These are phyloP conservation scores for Coemansia sp. DNA, from an alignment of 192 early-diverging fungal species.

Conservation along the genomic window DNA sequence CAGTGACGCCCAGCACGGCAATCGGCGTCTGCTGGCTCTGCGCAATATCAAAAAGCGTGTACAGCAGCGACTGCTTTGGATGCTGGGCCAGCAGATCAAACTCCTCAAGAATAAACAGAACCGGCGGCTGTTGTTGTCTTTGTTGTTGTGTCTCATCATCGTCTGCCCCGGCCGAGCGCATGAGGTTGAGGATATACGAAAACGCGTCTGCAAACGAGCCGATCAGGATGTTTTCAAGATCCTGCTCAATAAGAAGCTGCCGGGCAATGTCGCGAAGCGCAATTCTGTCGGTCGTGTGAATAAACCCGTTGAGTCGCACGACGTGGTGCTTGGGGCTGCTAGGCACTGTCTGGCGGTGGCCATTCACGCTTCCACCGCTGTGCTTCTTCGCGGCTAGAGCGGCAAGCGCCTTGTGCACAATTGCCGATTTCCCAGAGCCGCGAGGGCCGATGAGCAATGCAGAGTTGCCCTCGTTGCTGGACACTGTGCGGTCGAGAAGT, in stretches of 20 bases:
- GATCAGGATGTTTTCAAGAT: conserved; percentile 50
- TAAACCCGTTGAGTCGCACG: conserved; percentile 73
- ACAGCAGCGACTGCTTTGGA: conserved; percentile 88
- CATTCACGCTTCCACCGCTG: neutral
- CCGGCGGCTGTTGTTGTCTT: neutral
- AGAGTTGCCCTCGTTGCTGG: conserved; percentile 75
- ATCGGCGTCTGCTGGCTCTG: conserved; percentile 83
- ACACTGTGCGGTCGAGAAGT: conserved; percentile 32
- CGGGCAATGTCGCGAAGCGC: conserved; percentile 82
- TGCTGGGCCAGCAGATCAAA: conserved; percentile 92
- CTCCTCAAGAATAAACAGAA: conserved; percentile 91
- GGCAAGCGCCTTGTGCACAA: conserved; percentile 30
- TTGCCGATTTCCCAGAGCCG: conserved; percentile 72
- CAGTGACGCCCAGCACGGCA: conserved; percentile 82
- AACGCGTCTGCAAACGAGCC: conserved; percentile 42
- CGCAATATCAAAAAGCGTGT: conserved; percentile 90
- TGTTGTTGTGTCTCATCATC: conserved; percentile 2
- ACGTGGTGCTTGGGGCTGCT: conserved; percentile 56
- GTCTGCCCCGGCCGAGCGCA: conserved; percentile 17
- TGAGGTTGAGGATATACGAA: conserved; percentile 38
- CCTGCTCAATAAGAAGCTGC: conserved; percentile 69
- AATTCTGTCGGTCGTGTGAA: conserved; percentile 78
- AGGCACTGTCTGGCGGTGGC: conserved; percentile 3
- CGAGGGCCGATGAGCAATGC: conserved; percentile 79
- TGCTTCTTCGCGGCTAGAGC: conserved; percentile 27